Percentiles rank a stretch among this genome's conserved stretches.
Conservation (phyloP, 768 basidiomycete genomes). For the Tubosaeta sp. region DNA sequence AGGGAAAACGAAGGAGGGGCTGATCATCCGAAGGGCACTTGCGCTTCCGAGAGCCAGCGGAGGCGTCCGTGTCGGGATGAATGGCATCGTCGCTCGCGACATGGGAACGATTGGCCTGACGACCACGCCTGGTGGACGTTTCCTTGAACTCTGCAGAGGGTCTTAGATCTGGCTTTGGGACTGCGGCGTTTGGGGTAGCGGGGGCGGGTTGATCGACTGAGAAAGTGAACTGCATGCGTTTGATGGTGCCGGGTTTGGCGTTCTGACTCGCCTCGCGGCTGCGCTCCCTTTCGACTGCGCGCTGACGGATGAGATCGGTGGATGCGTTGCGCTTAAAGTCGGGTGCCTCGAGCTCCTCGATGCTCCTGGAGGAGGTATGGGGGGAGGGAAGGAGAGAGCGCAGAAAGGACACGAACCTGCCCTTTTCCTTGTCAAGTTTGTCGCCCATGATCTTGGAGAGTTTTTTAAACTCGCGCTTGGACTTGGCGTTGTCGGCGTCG, state of each 20-base stretch:
- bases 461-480: slow-evolving; percentile 87
- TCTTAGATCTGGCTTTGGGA: slow-evolving; percentile 63
- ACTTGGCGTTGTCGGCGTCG: slow-evolving; percentile 82
- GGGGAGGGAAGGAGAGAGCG: slow-evolving; percentile 11
- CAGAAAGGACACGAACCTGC: slow-evolving; percentile 52
- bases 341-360: slow-evolving; percentile 80
- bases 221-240: slow-evolving; percentile 89
- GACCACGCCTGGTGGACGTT: slow-evolving; percentile 34
- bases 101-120: slow-evolving; percentile 37
- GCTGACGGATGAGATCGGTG: slow-evolving; percentile 73
- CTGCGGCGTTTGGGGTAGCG: slow-evolving; percentile 37
- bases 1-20: slow-evolving; percentile 61
- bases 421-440: slow-evolving; percentile 91
- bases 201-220: slow-evolving; percentile 68
- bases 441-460: slow-evolving; percentile 87
- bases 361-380: slow-evolving; percentile 50
- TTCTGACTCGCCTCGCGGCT: slow-evolving; percentile 65
- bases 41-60: slow-evolving; percentile 26
- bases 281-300: slow-evolving; percentile 79
- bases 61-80: slow-evolving; percentile 20
- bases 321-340: slow-evolving; percentile 79
- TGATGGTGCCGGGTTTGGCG: slow-evolving; percentile 66
- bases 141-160: slow-evolving; percentile 65
- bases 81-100: slow-evolving; percentile 28
- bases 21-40: slow-evolving; percentile 21